Evolutionary conservation across 495 filamentous ascomycete species (phyloP), one percentile per base, ranked within the genome.

Genomic region (Penicillium soppii): DNA sequence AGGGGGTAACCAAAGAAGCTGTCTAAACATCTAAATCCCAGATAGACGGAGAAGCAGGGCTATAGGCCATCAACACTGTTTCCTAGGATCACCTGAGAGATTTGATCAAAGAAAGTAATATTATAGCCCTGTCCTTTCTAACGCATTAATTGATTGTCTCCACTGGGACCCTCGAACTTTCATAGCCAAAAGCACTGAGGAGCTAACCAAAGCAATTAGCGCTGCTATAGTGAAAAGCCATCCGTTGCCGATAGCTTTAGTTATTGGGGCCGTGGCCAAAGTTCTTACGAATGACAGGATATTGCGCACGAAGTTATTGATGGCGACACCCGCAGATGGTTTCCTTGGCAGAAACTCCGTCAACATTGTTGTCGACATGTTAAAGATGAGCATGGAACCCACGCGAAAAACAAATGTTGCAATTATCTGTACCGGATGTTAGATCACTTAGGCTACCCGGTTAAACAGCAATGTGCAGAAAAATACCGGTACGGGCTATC

Each of bases 161-260:
- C n/a, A n/a, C n/a, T n/a, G n/a, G n/a, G n/a, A n/a, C n/a, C n/a
- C n/a, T n/a, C n/a, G n/a, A n/a, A n/a, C n/a, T n/a, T n/a, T n/a
- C n/a, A n/a, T n/a, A n/a, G n/a, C n/a, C n/a, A n/a, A n/a, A n/a
- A n/a, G n/a, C n/a, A n/a, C n/a, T n/a, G n/a, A n/a, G n/a, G n/a
- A n/a, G n/a, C n/a, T 38, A 16, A 47, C 23, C 23, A 43, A 19
- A 6, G 17, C 45, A 25, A 54, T 3, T 1, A 54, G 52, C 9
- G 33, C 52, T 12, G 36, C 12, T 2, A 29, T 30, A 30, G 27
- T 30, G 27, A 7, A 30, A 7, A 30, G 8, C 6, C 27, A 30
- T 30, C 27, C 27, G 7, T 30, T 30, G 27, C 27, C 27, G 7
- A 30, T 30, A 7, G 8, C 27, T 9, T 30, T 13, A 13, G 13